Evolutionary conservation across 441 rosid species (phyloP).

Genomic region (Theobroma grandiflorum): DNA sequence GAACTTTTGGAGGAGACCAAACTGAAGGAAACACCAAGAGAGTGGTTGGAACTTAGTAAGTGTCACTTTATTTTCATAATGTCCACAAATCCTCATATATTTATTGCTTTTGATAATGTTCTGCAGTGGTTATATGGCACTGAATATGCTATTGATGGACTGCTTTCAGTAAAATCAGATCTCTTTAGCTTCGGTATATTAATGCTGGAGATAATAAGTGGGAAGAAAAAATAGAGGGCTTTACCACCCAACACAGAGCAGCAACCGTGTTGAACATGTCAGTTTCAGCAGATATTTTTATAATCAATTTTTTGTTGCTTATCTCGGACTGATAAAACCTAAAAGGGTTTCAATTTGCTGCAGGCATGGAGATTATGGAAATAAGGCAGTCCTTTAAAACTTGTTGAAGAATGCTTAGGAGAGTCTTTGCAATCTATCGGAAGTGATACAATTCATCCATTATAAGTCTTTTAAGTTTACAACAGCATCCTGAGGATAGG

Average conservation of each 20-base stretch:
- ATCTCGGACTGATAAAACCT: background rate
- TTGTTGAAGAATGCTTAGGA: slow-evolving; percentile 35
- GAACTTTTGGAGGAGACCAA: slow-evolving; percentile 21
- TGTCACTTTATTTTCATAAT: background rate
- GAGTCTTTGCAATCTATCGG: background rate
- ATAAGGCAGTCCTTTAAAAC: slow-evolving; percentile 28
- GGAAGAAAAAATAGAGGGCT: slow-evolving; percentile 32
- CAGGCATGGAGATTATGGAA: slow-evolving; percentile 57
- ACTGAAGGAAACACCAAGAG: slow-evolving; percentile 22
- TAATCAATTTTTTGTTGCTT: background rate
- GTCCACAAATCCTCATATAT: background rate
- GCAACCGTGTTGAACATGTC: slow-evolving; percentile 41
- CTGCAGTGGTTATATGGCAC: slow-evolving; percentile 52
- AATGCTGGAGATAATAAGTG: slow-evolving; percentile 42
- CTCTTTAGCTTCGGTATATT: slow-evolving; percentile 51
- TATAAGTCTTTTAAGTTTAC: slow-evolving; percentile 49
- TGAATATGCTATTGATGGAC: slow-evolving; percentile 52
- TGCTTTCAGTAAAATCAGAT: slow-evolving; percentile 46
- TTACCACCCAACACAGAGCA: background rate
- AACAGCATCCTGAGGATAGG: slow-evolving; percentile 46
- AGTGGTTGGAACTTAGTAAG: too few relatives aligned
- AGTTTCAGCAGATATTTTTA: background rate
- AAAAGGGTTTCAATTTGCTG: background rate
- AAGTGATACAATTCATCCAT: slow-evolving; percentile 44
- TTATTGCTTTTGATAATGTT: background rate